phyloP scores from a whole-genome alignment of 306 rosid species.

The Prosopis cineraria region DNA sequence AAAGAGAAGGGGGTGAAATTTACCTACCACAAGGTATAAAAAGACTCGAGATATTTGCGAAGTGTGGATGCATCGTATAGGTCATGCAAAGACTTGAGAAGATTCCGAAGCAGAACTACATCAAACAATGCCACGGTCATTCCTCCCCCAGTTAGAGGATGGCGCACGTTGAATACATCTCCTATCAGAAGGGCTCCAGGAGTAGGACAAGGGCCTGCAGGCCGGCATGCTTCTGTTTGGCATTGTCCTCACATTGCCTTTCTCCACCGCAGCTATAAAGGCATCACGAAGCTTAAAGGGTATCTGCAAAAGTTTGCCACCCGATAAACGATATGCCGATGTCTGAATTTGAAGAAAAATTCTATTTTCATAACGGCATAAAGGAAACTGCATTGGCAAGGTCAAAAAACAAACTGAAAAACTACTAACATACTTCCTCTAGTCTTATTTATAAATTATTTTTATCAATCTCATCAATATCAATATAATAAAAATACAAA shows the following conservation, averaged over 20 bases:
- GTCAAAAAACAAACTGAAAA: not conserved
- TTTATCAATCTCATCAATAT: too few species aligned
- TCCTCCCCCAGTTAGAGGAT: slow-evolving; percentile 95
- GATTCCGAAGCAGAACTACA: slow-evolving; percentile 82
- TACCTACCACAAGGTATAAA: slow-evolving; percentile 90
- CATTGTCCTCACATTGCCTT: slow-evolving; percentile 88
- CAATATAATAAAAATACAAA: too few species aligned
- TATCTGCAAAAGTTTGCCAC: slow-evolving; percentile 48
- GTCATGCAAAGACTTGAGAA: slow-evolving; percentile 73
- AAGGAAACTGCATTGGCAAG: not conserved
- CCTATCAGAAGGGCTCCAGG: slow-evolving; percentile 96
- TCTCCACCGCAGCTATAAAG: slow-evolving; percentile 80
- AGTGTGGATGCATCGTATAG: slow-evolving; percentile 78
- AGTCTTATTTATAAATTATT: too few species aligned
- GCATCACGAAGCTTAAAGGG: slow-evolving; percentile 73
- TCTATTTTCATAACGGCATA: not conserved
- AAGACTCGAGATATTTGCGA: slow-evolving; percentile 86
- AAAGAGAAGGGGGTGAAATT: too few species aligned
- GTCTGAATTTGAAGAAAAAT: slow-evolving; percentile 5
- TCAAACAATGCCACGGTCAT: slow-evolving; percentile 96
- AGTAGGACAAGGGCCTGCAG: slow-evolving; percentile 84
- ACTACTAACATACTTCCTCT: not conserved
- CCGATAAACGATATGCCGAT: slow-evolving; percentile 12
- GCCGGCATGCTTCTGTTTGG: slow-evolving; percentile 99
- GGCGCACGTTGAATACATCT: slow-evolving; percentile 98